Base-by-base conservation (phyloP, 805 yeast species). In the Wickerhamomyces alni region DNA sequence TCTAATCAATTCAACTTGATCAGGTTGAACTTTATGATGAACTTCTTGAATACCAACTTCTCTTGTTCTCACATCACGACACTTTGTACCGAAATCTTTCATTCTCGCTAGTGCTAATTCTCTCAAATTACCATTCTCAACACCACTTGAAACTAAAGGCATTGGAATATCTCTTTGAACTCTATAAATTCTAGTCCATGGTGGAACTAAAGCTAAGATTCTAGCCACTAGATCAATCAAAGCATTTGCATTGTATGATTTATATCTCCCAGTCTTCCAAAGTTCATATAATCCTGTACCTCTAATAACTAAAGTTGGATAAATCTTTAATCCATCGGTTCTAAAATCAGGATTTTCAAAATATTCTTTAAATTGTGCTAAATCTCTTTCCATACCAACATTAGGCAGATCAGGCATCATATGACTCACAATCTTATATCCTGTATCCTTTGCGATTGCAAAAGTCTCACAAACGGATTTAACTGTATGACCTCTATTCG, bases 331-430 rank as follows among this genome's bases (percentile, higher is more conserved):
- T 28, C 99, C 99, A 59, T 93, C 99, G 2, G 99, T 93, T 62
- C 99, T 76, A 65, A 93, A 93, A 22, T 79, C 95, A 1, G 99
- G 99, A 60, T 87, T 93, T 54, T 91, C 98, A 59, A 93, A 93
- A 66, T 93, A 93, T 61, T 93, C 99, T 55, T 82, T 78, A 58
- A 93, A 93, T 65, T 93, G 99, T 56, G 88, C 96, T 43, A 91
- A 67, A 60, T 93, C 99, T 60, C 99, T 77, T 65, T 93, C 99
- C 95, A 91, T 87, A 16, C 98, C 99, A 43, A 93, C 97, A 56
- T 93, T 93, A 15, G 99, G 99, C 54, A 93, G 71, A 69, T 93
- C 99, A 13, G 99, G 99, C 99, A 93, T 93, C 99, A 93, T 93
- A 66, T 93, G 99, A 48, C 95, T 81, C 18, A 93, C 99, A 39